Evolutionary conservation across 208 protist species (phyloP), one percentile per base, ranked within the genome.

Genomic region (Endotrypanum monterogeii): DNA sequence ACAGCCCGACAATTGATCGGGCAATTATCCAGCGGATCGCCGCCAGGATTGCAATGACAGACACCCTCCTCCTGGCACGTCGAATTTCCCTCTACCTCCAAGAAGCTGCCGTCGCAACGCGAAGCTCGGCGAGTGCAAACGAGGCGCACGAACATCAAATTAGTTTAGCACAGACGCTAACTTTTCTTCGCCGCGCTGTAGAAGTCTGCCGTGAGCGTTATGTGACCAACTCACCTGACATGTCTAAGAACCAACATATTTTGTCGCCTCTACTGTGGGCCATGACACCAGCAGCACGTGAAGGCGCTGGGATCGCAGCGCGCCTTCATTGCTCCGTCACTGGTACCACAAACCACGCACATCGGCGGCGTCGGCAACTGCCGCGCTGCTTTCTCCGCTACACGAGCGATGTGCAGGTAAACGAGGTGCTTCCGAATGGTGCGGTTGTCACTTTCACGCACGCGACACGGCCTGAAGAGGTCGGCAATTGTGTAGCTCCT

Each of bases 381-480:
- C 76, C 54, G 50, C 56, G 67, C 28, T 76, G 71, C 30, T 80
- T 76, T 18, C 20, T 84, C n/a, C 69, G 39, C n/a, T 25, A 83
- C 61, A 67, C 56, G 6, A 90, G 86, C 60, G 90, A 95, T 79
- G 50, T 91, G 23, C 90, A 95, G 71, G 79, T 90, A 32, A 83
- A 78, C 61, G 88, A 95, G 72, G 84, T 95, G 67, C 84, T 92
- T 73, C 80, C 81, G 11, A 85, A 61, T 65, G 90, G 88, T 14
- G 82, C 83, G 8, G 87, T 94, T 54, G 86, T 94, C 20, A 83
- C 80, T 32, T 85, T 94, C 71, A 92, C 88, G 51, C 65, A 79
- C 39, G 77, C 87, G 30, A 91, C 84, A 39, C 67, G 67, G 58
- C 83, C 82, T 30, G 70, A 72, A n/a, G 76, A 82, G 23, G 73